Evolutionary conservation across 345 rosid species (phyloP).

Genomic region (Salix suchowensis): DNA sequence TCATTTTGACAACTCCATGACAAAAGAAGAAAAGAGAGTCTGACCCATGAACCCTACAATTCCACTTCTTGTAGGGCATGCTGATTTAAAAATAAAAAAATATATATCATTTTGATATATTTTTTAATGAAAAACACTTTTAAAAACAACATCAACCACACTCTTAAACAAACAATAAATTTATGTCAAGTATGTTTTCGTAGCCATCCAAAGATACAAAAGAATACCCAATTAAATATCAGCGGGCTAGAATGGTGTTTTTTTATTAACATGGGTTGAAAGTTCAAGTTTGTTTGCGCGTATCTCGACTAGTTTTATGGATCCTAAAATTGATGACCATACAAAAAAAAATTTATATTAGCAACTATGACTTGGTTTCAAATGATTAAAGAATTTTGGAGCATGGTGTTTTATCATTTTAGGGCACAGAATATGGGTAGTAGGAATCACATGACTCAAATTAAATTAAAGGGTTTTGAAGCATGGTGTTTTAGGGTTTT

Average conservation of each 20-base stretch:
- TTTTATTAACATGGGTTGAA: too few relatives aligned
- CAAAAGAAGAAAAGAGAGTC: not conserved
- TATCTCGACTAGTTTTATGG: too few relatives aligned
- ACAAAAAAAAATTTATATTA: too few relatives aligned
- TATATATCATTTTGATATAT: too few relatives aligned
- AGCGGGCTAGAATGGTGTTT: not conserved
- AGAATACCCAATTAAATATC: not conserved
- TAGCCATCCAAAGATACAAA: not conserved
- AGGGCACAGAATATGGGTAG: conserved; percentile 2
- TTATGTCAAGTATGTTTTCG: too few relatives aligned
- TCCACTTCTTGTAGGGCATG: not conserved
- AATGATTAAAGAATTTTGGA: not conserved
- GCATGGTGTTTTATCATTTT: not conserved
- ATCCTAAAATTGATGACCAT: accelerated
- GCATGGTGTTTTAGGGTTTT: not conserved
- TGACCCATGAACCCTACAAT: not conserved
- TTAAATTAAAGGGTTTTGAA: not conserved
- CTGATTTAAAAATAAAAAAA: too few relatives aligned
- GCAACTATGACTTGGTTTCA: too few relatives aligned
- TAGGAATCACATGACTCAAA: conserved; percentile 8
- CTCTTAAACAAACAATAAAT: too few relatives aligned
- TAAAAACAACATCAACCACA: too few relatives aligned
- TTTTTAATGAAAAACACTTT: too few relatives aligned
- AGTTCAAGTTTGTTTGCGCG: accelerated
- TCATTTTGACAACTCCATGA: conserved; percentile 1